phyloP scores from a whole-genome alignment of 306 rosid genomes.

The Dalbergia cochinchinensis region DNA sequence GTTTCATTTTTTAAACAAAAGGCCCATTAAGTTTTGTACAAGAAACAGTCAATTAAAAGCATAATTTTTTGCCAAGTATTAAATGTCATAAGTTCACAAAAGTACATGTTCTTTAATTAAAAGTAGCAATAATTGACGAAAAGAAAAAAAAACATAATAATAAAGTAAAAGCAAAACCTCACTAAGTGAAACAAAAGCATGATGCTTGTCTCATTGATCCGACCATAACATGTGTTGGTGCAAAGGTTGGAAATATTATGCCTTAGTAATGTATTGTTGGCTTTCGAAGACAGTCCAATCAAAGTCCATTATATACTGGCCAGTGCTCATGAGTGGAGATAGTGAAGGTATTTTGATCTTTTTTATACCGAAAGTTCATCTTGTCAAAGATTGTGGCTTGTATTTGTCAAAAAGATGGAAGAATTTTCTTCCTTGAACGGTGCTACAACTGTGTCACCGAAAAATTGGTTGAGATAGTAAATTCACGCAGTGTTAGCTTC shows the following conservation, averaged over 20 bases:
- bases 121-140: background rate
- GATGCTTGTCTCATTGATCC: conserved; percentile 15
- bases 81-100: background rate
- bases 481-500: too few species aligned
- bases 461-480: too few species aligned
- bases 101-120: background rate
- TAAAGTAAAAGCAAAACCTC: conserved; percentile 27
- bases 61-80: background rate
- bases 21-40: background rate
- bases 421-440: too few species aligned
- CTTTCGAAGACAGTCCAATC: background rate
- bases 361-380: conserved; percentile 13
- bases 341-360: conserved; percentile 8
- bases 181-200: conserved; percentile 21
- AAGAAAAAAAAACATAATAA: background rate
- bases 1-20: conserved; percentile 7
- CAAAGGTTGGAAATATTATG: conserved; percentile 20
- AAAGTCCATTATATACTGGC: background rate
- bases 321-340: conserved; percentile 25
- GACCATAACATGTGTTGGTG: conserved; percentile 13
- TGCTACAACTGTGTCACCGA: too few species aligned
- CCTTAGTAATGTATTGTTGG: background rate
- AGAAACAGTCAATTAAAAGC: background rate
- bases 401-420: too few species aligned
- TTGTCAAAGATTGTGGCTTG: too few species aligned